These are phyloP conservation scores for Crithidia sp. DNA, from an alignment of 208 protist species.

Conservation along the genomic window DNA sequence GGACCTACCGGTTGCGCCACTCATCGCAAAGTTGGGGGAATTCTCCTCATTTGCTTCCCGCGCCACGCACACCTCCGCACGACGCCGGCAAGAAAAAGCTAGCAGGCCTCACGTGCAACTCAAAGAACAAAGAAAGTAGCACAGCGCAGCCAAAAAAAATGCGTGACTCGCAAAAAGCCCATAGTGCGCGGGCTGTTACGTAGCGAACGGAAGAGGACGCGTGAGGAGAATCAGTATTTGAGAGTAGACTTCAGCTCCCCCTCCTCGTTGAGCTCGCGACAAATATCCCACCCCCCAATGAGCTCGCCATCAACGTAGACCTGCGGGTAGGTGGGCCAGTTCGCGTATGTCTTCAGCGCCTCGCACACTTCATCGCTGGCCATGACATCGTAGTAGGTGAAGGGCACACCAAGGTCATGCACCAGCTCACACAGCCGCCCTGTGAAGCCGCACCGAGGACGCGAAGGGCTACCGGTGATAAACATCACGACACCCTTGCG, in stretches of 20 bases:
- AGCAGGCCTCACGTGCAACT: no score
- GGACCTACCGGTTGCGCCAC: no score
- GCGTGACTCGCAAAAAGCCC: no score
- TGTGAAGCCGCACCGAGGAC: constrained; percentile 92
- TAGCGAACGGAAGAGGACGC: no score
- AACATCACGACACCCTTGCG: constrained; percentile 86
- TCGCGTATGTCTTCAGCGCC: constrained; percentile 86
- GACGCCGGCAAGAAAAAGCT: no score
- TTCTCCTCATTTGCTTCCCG: no score
- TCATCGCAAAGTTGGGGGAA: no score
- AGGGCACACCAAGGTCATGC: constrained; percentile 60
- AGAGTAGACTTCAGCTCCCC: constrained; percentile 80
- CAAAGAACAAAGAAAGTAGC: no score
- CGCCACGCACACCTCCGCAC: no score
- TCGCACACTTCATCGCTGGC: constrained; percentile 88
- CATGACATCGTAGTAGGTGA: constrained; percentile 93
- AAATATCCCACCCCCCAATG: constrained; percentile 93
- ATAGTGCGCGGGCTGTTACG: no score
- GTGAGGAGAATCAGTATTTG: constrained; percentile 28
- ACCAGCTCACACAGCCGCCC: constrained; percentile 82
- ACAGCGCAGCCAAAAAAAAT: no score
- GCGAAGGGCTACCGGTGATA: constrained; percentile 91
- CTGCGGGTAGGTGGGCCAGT: constrained; percentile 95
- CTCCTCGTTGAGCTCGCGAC: constrained; percentile 79
- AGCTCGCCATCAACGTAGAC: constrained; percentile 94